These are phyloP conservation scores for Globisporangium apiculatum DNA, from an alignment of 352 stramenopile genomes.

Conservation along the genomic window DNA sequence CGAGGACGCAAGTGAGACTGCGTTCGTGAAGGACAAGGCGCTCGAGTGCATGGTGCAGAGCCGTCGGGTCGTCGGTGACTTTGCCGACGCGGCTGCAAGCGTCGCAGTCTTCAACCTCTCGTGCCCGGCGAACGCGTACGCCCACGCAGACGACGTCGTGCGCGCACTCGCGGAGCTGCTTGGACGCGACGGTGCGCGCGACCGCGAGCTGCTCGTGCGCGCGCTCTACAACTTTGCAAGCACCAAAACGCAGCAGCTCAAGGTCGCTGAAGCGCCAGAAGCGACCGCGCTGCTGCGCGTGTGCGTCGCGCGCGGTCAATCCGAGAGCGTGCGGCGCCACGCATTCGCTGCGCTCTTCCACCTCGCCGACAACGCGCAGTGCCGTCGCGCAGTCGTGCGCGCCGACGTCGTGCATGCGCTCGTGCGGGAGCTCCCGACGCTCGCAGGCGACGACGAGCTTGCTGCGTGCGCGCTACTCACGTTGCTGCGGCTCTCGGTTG, in stretches of 20 bases:
- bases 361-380: constrained; percentile 41
- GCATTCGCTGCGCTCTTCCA: constrained; percentile 24
- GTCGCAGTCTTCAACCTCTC: constrained; percentile 67
- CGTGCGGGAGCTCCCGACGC: constrained; percentile 33
- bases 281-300: constrained; percentile 25
- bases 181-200: constrained; percentile 22
- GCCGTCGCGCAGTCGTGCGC: constrained; percentile 37
- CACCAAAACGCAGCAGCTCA: constrained; percentile 53
- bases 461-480: constrained; percentile 34
- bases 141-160: constrained; percentile 58
- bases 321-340: constrained; percentile 30
- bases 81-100: constrained; percentile 32
- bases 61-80: constrained; percentile 23
- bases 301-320: constrained; percentile 20
- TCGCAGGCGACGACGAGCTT: constrained; percentile 18
- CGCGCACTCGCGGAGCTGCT: constrained; percentile 43
- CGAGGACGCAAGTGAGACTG: constrained; percentile 53
- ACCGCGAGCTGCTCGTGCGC: constrained; percentile 40
- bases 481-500: constrained; percentile 12
- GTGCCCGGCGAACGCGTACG: constrained; percentile 56
- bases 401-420: constrained; percentile 37
- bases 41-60: constrained; percentile 57
- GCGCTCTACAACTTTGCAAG: constrained; percentile 65
- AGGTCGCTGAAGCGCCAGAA: constrained; percentile 54
- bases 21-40: constrained; percentile 68